Conservation (phyloP, 306 rosid genomes). For the Acacia melanoxylon region DNA sequence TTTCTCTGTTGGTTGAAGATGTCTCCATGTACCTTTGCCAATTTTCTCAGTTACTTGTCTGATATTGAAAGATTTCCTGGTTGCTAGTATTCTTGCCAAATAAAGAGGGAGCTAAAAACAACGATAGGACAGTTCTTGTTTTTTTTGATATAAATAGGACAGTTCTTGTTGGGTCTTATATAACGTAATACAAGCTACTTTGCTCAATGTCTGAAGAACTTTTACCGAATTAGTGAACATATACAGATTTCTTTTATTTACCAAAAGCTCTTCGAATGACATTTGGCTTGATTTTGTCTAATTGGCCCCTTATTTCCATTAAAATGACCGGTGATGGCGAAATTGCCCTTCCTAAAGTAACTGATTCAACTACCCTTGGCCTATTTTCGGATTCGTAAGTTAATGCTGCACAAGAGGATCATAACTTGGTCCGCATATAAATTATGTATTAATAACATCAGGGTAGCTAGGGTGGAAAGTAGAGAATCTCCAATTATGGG, state of each 20-base stretch:
- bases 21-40: background rate
- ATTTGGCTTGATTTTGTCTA: background rate
- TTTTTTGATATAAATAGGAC: too few relatives aligned
- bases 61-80: background rate
- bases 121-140: background rate
- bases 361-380: background rate
- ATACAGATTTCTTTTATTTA: background rate
- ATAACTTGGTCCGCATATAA: background rate
- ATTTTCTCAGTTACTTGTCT: conserved; percentile 18
- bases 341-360: background rate
- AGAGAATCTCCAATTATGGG: conserved; percentile 14
- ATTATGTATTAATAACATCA: background rate
- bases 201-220: background rate
- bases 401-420: background rate
- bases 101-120: background rate
- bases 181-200: background rate
- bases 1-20: conserved; percentile 13
- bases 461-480: background rate
- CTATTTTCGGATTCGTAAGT: background rate
- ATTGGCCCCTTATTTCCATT: background rate
- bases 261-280: background rate
- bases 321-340: background rate
- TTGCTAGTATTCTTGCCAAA: background rate
- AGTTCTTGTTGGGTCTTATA: conserved; percentile 1
- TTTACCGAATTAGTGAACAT: background rate